These are phyloP conservation scores for Scortechinia acanthostroma DNA, from an alignment of 2,329 filamentous ascomycete species.

Conservation along the genomic window DNA sequence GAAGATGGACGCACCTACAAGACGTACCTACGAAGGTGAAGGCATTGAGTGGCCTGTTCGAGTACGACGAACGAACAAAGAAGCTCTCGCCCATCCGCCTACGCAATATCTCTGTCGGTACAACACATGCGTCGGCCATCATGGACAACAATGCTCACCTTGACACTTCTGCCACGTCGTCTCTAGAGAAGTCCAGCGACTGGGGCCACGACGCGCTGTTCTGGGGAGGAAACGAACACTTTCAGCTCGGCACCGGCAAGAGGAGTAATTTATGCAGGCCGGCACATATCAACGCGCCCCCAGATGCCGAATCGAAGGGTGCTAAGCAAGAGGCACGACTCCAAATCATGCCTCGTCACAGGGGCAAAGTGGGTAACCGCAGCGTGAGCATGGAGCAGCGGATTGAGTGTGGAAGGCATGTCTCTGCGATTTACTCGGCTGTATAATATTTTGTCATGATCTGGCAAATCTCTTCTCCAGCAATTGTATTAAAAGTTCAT, in stretches of 20 bases:
- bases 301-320: constrained; percentile 30
- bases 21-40: constrained; percentile 73
- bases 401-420: constrained; percentile 76
- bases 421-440: constrained; percentile 76
- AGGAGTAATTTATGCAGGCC: constrained; percentile 73
- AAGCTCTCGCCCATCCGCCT: constrained; percentile 72
- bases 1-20: constrained; percentile 84
- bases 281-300: constrained; percentile 49
- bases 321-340: constrained; percentile 54
- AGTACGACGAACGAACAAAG: constrained; percentile 73
- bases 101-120: constrained; percentile 65
- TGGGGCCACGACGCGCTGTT: constrained; percentile 85
- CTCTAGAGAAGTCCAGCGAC: constrained; percentile 64
- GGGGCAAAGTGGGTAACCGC: constrained; percentile 45
- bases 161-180: constrained; percentile 36
- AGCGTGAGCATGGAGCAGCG: constrained; percentile 76
- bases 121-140: constrained; percentile 74
- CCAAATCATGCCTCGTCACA: constrained; percentile 72
- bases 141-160: constrained; percentile 75
- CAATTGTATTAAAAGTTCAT: background rate
- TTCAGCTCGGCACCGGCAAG: constrained; percentile 86
- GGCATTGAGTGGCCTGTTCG: constrained; percentile 72
- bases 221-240: constrained; percentile 93
- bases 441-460: constrained; percentile 25
- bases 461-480: background rate